Base-by-base conservation (phyloP, 768 basidiomycete species). In the Termitomyces sp. region DNA sequence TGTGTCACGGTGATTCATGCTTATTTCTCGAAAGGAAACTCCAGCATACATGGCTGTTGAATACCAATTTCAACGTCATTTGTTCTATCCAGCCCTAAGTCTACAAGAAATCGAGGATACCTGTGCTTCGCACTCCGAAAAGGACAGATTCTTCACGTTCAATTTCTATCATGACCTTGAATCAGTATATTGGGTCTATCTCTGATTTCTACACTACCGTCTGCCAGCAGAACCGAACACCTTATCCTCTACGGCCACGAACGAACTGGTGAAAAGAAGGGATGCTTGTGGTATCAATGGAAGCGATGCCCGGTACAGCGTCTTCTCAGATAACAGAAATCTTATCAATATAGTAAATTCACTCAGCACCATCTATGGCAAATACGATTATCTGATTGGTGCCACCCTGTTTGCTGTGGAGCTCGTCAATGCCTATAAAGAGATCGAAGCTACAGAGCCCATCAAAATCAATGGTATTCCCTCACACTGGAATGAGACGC, bases 161-260 rank as follows among this genome's bases (percentile, higher is more conserved):
- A 57, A 49, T 20, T 57, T 48, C 47, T 57, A 48, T 31, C 57
- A 57, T 40, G 57, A 49, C 12, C 1, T 57, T 5, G 57, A 58
- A 32, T 58, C 47, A 0, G 46, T 31, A 2, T 49, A 38, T 14
- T 58, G 46, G 57, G 12, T 58, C 8, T 58, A 58, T 37, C n/a
- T 40, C 20, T 58, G 57, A 48, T 58, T 38, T 11, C 34, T 58
- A 5, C 47, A 25, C 14, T 11, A 38, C 38, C 46, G 29, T 17
- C 29, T 49, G 12, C 48, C 57, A 5, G 8, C 34, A 12, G 20
- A 20, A n/a, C 15, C 17, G 10, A 5, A 2, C 42, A 54, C 6
- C 40, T 38, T 14, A 10, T 10, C 25, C 3, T 3, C 3, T 32
- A 7, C 14, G 12, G 17, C 15, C 29, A 31, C 15, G 5, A 8